phyloP scores from a whole-genome alignment of 768 basidiomycete genomes.

The Termitomyces sp. region DNA sequence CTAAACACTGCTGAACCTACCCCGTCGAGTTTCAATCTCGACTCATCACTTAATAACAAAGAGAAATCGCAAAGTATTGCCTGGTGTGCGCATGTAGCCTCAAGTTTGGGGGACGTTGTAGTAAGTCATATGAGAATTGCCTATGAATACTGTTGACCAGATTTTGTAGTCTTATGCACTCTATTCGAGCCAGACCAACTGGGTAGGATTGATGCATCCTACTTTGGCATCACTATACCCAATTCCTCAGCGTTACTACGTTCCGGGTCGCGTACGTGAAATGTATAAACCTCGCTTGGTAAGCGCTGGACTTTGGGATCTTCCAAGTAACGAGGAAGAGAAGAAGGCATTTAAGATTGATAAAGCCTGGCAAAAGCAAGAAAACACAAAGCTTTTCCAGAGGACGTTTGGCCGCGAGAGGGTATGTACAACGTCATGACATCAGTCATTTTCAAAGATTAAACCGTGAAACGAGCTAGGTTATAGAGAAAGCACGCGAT shows the following conservation, averaged over 20 bases:
- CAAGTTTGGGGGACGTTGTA: constrained; percentile 63
- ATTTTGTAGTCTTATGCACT: constrained; percentile 50
- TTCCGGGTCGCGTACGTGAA: constrained; percentile 57
- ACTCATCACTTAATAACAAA: constrained; percentile 34
- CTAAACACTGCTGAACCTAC: constrained; percentile 29
- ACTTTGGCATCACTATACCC: constrained; percentile 52
- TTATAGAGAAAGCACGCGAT: constrained; percentile 51
- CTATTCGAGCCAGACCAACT: constrained; percentile 61
- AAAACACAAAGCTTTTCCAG: constrained; percentile 33
- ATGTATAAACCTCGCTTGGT: constrained; percentile 53
- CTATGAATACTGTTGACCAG: not conserved
- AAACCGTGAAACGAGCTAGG: constrained; percentile 26
- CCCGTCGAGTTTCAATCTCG: constrained; percentile 33
- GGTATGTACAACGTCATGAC: constrained; percentile 28
- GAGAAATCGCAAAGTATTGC: constrained; percentile 55
- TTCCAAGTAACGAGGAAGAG: constrained; percentile 34
- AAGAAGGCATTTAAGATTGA: constrained; percentile 36
- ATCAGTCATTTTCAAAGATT: not conserved
- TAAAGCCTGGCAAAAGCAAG: constrained; percentile 23
- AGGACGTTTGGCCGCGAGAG: constrained; percentile 62
- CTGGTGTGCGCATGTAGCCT: constrained; percentile 61
- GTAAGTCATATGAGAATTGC: constrained; percentile 36
- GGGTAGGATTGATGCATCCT: constrained; percentile 48
- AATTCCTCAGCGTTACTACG: constrained; percentile 69
- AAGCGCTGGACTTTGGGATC: constrained; percentile 57